These are phyloP conservation scores for Bodo saltans DNA, from an alignment of 78 protist genomes.

Conservation along the genomic window DNA sequence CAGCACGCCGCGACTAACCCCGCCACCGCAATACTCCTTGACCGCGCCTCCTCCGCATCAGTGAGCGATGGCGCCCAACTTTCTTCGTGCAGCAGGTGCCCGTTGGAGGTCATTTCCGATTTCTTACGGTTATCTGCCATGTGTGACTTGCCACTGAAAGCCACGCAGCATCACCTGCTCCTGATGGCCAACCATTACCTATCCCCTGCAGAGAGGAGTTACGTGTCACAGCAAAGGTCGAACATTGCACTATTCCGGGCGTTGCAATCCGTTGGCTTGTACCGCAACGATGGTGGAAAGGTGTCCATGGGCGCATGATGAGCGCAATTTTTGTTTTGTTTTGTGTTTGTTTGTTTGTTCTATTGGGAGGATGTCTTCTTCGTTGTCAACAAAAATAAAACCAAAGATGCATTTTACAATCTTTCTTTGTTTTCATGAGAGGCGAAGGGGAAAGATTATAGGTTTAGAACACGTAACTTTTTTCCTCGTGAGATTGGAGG, in stretches of 20 bases:
- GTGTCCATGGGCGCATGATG: no score
- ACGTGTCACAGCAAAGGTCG: not conserved
- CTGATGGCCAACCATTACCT: not conserved
- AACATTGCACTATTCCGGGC: not conserved
- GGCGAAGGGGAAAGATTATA: no score
- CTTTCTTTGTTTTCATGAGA: no score
- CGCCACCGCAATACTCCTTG: no score
- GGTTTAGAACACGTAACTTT: no score
- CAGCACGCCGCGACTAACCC: no score
- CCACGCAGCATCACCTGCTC: not conserved
- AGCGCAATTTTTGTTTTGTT: no score
- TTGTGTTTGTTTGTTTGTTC: no score
- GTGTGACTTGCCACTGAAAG: not conserved
- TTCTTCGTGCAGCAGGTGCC: not conserved
- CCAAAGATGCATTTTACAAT: no score
- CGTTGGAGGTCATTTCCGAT: not conserved
- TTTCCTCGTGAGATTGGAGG: no score
- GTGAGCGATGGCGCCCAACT: not conserved
- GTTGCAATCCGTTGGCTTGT: not conserved
- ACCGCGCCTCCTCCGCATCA: not conserved
- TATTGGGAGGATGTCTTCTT: no score
- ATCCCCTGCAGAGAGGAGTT: not conserved
- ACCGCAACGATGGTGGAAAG: not conserved
- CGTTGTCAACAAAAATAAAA: no score
- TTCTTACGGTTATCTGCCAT: not conserved